These are phyloP conservation scores for Umbilicaria muhlenbergii DNA, from an alignment of 495 filamentous ascomycete genomes.

Conservation along the genomic window DNA sequence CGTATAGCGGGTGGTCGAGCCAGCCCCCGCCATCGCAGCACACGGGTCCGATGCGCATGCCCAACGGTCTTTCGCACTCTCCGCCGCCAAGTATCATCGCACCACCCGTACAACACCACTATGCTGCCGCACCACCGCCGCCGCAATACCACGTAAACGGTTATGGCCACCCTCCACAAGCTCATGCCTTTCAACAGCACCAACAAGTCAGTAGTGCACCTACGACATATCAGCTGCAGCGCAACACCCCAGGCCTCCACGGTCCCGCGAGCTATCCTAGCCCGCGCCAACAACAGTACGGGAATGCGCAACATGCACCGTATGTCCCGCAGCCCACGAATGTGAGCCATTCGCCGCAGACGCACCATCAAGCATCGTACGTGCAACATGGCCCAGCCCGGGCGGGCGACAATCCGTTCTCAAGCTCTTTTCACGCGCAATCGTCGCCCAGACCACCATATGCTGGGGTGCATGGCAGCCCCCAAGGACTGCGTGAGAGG, in stretches of 20 bases:
- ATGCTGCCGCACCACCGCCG: conserved; percentile 1
- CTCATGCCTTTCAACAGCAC: conserved; percentile 19
- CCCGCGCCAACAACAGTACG: too few species aligned
- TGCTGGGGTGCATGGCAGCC: conserved; percentile 9
- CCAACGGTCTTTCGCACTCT: conserved; percentile 7
- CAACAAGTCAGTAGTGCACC: conserved; percentile 17
- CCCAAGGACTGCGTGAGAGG: conserved; percentile 8
- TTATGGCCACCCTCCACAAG: conserved; percentile 13
- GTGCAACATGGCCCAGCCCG: conserved; percentile 16
- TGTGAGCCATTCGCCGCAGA: conserved; percentile 6
- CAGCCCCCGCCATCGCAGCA: conserved; percentile 1
- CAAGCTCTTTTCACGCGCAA: conserved; percentile 1
- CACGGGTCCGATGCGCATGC: neutral
- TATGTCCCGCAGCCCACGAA: neutral
- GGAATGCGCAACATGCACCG: neutral
- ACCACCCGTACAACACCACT: too few species aligned
- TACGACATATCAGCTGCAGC: conserved; percentile 11
- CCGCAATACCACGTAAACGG: conserved; percentile 5
- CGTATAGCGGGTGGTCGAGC: conserved; percentile 22
- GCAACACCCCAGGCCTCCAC: conserved; percentile 8
- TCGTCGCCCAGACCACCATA: neutral
- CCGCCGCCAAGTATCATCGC: conserved; percentile 2
- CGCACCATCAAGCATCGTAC: conserved; percentile 6
- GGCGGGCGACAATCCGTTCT: conserved; percentile 16
- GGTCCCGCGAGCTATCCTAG: too few species aligned